These are phyloP conservation scores for Sarcodon sp. DNA, from an alignment of 768 basidiomycete genomes.

Conservation along the genomic window DNA sequence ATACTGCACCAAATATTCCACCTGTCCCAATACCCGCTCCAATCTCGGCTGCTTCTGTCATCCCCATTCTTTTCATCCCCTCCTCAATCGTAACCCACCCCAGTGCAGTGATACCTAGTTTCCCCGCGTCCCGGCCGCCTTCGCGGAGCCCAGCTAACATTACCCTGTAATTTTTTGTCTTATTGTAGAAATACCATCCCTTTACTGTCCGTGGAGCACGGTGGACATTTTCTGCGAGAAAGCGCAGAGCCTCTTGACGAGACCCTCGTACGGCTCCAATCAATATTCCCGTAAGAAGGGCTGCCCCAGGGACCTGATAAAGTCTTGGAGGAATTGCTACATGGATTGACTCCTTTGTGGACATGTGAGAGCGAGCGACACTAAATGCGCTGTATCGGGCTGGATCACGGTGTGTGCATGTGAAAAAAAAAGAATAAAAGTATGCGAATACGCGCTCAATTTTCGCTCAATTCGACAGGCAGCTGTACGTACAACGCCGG, in stretches of 20 bases:
- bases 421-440: too few species aligned
- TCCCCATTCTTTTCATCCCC: constrained; percentile 21
- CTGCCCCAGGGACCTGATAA: constrained; percentile 48
- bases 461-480: too few species aligned
- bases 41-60: constrained; percentile 33
- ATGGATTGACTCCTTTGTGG: constrained; percentile 14
- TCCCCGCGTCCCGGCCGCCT: constrained; percentile 42
- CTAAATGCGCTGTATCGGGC: too few species aligned
- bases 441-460: too few species aligned
- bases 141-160: constrained; percentile 60
- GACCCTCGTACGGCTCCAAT: constrained; percentile 69
- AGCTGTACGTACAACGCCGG: too few species aligned
- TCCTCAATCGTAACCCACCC: constrained; percentile 40
- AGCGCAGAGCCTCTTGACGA: constrained; percentile 59
- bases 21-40: constrained; percentile 59
- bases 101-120: constrained; percentile 32
- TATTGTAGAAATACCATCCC: constrained; percentile 95
- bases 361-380: constrained; percentile 1
- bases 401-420: too few species aligned
- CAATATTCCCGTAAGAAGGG: constrained; percentile 45
- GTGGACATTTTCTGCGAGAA: constrained; percentile 90
- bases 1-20: constrained; percentile 39
- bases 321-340: constrained; percentile 43
- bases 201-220: constrained; percentile 72
- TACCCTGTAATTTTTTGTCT: constrained; percentile 88